Base-by-base conservation (phyloP, 306 rosid species). In the Inga oerstediana region DNA sequence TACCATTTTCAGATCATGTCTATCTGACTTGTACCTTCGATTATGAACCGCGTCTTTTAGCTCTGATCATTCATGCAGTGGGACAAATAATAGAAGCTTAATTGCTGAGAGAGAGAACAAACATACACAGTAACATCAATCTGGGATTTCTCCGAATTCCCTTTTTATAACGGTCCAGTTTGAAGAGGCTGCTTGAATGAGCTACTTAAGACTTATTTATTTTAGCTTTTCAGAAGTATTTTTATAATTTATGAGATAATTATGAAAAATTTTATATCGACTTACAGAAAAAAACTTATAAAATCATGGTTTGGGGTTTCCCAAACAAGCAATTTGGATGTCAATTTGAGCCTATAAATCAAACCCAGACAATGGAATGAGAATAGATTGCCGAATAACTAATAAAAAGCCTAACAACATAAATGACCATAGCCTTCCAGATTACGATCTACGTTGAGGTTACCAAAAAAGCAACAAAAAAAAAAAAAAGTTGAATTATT, bases 191-290 rank as follows among this genome's bases (percentile, higher is more conserved):
- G 69, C 19, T 62, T 27, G 62, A 30, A 62, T 58, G 30, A 32
- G 43, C 43, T 39, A 39, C 0, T 39, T 5, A 39, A 39, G 43
- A 39, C 43, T 39, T 39, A 8, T 39, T 39, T 39, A 6, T 39
- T 39, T 39, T 39, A 5, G 1, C 1, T 39, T 5, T 39, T 39
- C 0, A 37, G 7, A 37, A 37, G 41, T 39, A 7, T 1, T 39
- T 39, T 0, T 39, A 39, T 39, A 0, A 39, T 0, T 39, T 39
- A 39, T 1, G 0, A 35, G 0, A 0, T 4, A 37, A 37, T 6
- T 5, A 37, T 37, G 0, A 37, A 5, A 0, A 37, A 7, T 37
- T 37, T 37, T 37, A 0, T 37, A 6, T 5, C 7, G 0, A 37
- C 41, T 37, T 37, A 27, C 30, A 1, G 1, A 5, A 37, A 37